phyloP scores from a whole-genome alignment of 140 eudicot genomes.

The Erigeron philadelphicus region DNA sequence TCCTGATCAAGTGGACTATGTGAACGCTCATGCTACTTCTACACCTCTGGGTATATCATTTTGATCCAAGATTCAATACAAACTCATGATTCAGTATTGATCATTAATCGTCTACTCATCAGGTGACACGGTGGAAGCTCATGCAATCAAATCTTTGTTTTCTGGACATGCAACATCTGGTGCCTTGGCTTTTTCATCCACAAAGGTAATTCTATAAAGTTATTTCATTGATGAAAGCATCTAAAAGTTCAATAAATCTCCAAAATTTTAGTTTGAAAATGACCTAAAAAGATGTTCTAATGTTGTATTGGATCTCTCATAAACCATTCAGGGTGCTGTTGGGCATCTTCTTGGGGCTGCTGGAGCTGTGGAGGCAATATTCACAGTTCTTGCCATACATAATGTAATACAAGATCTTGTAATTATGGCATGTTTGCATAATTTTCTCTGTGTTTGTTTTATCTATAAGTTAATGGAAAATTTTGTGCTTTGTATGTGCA shows the following conservation, averaged over 20 bases:
- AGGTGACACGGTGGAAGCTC: slow-evolving; percentile 91
- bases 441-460: slow-evolving; percentile 1
- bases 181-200: slow-evolving; percentile 77
- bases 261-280: neutral
- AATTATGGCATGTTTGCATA: neutral
- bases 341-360: slow-evolving; percentile 99
- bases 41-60: slow-evolving; percentile 65
- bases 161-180: slow-evolving; percentile 61
- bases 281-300: slow-evolving; percentile 1
- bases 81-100: neutral
- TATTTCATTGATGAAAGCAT: neutral
- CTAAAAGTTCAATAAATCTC: neutral
- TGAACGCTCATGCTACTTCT: slow-evolving; percentile 97
- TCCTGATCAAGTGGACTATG: slow-evolving; percentile 81
- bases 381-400: slow-evolving; percentile 68
- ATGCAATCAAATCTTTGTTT: slow-evolving; percentile 70
- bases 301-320: slow-evolving; percentile 1
- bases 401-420: slow-evolving; percentile 35
- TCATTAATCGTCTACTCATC: slow-evolving; percentile 6
- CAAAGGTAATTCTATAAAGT: slow-evolving; percentile 50
- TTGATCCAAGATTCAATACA: neutral
- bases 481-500: slow-evolving; percentile 30
- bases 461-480: neutral
- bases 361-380: slow-evolving; percentile 96
- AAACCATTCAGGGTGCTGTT: slow-evolving; percentile 60